These are phyloP conservation scores for Phytophthora macrochlamydospora DNA, from an alignment of 352 stramenopile genomes.

Conservation along the genomic window DNA sequence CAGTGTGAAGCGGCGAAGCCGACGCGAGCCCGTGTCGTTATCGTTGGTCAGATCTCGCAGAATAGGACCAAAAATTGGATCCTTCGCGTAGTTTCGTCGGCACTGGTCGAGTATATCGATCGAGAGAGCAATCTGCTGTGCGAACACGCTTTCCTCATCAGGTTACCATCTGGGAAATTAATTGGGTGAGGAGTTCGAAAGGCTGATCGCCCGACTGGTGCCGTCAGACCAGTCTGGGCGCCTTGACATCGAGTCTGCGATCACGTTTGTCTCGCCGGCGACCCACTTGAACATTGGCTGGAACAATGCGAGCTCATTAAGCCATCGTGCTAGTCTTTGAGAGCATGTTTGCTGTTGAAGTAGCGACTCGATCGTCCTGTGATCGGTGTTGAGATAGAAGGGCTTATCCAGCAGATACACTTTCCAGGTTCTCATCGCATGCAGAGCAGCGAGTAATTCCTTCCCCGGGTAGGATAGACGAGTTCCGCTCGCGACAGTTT, in stretches of 20 bases:
- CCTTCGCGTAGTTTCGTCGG: not conserved
- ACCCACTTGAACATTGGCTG: conserved; percentile 8
- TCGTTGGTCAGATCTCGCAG: not conserved
- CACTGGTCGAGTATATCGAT: not conserved
- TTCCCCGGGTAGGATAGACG: conserved; percentile 11
- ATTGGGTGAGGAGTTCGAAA: not conserved
- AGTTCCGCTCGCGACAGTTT: conserved; percentile 14
- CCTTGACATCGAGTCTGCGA: conserved; percentile 3
- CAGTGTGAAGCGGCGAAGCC: not conserved
- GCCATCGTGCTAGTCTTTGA: conserved; percentile 1
- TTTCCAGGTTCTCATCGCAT: conserved; percentile 12
- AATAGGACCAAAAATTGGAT: not conserved
- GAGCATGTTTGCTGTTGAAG: conserved; percentile 7
- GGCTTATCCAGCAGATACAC: conserved; percentile 21
- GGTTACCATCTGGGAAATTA: not conserved
- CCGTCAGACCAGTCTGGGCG: not conserved
- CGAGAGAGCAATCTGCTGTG: not conserved
- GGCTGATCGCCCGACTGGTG: not conserved
- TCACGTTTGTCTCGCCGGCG: not conserved
- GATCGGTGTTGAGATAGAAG: conserved; percentile 15
- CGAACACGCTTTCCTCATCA: not conserved
- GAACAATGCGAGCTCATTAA: conserved; percentile 9
- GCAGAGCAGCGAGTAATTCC: conserved; percentile 5
- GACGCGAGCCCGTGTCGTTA: not conserved
- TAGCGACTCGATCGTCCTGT: conserved; percentile 13